Evolutionary conservation across 2,329 filamentous ascomycete genomes (phyloP), one percentile per base, ranked within the genome.

Genomic region (Periconia macrospinosa): DNA sequence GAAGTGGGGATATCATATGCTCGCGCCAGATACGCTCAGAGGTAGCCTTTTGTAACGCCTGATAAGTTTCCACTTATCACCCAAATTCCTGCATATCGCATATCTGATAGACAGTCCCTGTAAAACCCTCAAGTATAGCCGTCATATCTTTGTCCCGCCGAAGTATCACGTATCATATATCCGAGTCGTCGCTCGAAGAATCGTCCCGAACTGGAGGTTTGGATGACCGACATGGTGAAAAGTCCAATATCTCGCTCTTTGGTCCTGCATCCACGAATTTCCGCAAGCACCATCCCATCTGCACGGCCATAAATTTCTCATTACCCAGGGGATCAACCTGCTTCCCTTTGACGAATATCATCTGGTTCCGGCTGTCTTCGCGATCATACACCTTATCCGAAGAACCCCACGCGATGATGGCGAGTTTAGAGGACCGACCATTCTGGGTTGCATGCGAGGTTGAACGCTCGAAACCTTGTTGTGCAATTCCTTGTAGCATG

Each of bases 341-440:
- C 7, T 70, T 73, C 8, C 76, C 77, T 50, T 77, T 76, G 27
- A 79, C 71, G 58, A 76, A 80, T 47, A 79, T 74, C 54, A 79
- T 71, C 54, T 79, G 76, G 54, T 78, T 78, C 53, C 72, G 69
- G 48, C 69, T 74, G 53, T 80, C 78, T 60, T 78, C 75, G 17
- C 77, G 75, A 50, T 78, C 77, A 60, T 78, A 78, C 14, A 78
- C 74, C 46, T 75, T 76, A 55, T 79, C 76, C 1, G 75, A 77
- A 11, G 74, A 71, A 15, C 77, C 78, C 57, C 79, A 80, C 1
- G 77, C 77, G 37, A 79, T 72, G 41, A 79, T 67, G n/a, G 70
- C 73, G 33, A 80, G 70, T 52, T 72, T 74, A 0, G 73, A 73
- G n/a, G 56, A 57, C 9, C 69, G 63, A 1, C 53, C 51, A 13